A percentile compares a stretch with the other conserved stretches of the same genome.
Conservation (phyloP, 139 green algal species). For the Volvox reticuliferus region DNA sequence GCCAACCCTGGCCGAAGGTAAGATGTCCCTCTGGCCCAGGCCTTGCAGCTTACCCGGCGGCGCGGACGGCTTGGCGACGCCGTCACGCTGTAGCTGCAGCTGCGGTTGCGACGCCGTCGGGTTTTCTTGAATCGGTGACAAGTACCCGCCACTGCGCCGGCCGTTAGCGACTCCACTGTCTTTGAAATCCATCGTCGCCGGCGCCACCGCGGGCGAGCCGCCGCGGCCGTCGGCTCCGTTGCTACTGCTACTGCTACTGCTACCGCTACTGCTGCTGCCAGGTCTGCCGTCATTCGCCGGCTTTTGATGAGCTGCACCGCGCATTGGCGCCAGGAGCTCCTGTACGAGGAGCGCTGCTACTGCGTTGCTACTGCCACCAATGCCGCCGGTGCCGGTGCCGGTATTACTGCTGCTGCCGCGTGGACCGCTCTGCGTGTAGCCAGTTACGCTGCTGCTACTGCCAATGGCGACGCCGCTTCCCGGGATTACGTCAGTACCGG, state of each 20-base stretch:
- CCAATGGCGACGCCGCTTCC: not conserved
- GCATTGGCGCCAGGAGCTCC: slow-evolving; percentile 6
- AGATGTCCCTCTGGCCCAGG: no score
- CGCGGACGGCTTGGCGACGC: no score
- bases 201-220: not conserved
- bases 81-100: not conserved
- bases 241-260: not conserved
- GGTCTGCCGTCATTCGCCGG: not conserved
- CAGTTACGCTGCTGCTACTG: not conserved
- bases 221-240: not conserved
- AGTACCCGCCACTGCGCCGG: not conserved
- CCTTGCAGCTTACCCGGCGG: not conserved
- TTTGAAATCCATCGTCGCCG: no score
- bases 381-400: not conserved
- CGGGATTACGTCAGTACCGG: no score
- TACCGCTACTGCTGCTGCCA: not conserved
- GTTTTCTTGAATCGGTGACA: not conserved
- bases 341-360: not conserved
- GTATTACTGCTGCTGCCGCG: not conserved
- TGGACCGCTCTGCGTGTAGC: not conserved
- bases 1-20: no score
- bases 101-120: not conserved
- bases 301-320: no score
- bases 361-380: not conserved
- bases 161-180: no score